Base-by-base conservation (phyloP, 2,329 filamentous ascomycete species). In the Fusarium fujikuroi region DNA sequence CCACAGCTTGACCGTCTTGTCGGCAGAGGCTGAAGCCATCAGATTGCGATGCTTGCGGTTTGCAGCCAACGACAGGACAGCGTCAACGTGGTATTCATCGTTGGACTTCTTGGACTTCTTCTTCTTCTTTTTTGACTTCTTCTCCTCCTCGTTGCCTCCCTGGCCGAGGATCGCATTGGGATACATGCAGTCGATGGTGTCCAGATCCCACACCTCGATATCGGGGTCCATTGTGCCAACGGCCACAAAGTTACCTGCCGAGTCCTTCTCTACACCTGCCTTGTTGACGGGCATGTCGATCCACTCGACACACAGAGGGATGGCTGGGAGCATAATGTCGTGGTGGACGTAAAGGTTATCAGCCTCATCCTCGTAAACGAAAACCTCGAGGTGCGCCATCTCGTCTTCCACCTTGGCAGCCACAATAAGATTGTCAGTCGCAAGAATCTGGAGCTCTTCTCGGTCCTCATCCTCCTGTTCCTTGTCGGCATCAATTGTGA, bases 301-400 rank as follows among this genome's bases (percentile, higher is more conserved):
- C 96, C 96, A 99, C 85, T 99, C 96, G 44, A 98, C 89, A 79
- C 94, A 96, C 11, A 99, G 90, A 16, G 96, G 96, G 79, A 99
- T 97, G 30, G 95, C 95, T 37, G 96, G 96, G 63, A 99, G 89
- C 95, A 99, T 98, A 78, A 99, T 97, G 83, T 99, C 96, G 88
- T 99, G 96, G 85, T 99, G 96, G 30, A 99, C 95, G 82, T 99
- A 99, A 69, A 99, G 91, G 81, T 99, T 99, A 84, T 98, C 96
- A 49, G 92, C 93, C 70, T 91, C 91, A 77, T 98, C 96, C 83
- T 99, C 96, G 84, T 98, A 99, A 34, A 99, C 95, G 79, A 98
- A 98, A 25, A 98, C 93, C 82, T 99, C 96, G 32, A 99, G 87
- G 83, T 98, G 95, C 23, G 96, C 95, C 69, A 99, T 92, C 81